Conservation (phyloP, 305 asterid genomes). For the Fraxinus albicans region DNA sequence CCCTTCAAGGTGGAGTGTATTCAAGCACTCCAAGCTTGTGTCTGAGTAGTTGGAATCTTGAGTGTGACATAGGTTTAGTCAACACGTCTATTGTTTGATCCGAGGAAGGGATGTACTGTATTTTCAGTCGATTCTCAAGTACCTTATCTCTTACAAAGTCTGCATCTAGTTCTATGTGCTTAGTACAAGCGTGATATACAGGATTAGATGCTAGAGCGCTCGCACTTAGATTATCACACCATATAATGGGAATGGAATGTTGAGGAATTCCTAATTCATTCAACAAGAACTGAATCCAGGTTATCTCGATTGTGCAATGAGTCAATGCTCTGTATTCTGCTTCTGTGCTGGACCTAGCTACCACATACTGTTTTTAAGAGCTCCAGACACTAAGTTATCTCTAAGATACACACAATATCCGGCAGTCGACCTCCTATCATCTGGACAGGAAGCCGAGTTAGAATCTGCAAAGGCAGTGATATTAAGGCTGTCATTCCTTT, state of each 20-base stretch:
- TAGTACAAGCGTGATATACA: not conserved
- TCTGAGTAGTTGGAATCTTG: no score
- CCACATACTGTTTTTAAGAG: not conserved
- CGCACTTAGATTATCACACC: not conserved
- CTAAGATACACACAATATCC: not conserved
- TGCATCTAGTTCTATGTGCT: not conserved
- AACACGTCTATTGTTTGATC: no score
- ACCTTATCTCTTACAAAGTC: not conserved
- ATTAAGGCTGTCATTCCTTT: not conserved
- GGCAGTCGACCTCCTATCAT: not conserved
- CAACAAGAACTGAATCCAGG: not conserved
- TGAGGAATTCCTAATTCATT: not conserved
- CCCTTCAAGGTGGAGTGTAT: no score
- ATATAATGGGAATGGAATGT: not conserved
- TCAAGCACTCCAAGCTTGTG: no score
- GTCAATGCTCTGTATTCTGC: not conserved
- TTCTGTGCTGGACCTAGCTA: not conserved
- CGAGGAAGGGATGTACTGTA: no score
- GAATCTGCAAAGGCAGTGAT: not conserved
- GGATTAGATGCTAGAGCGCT: not conserved
- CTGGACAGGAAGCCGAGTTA: not conserved
- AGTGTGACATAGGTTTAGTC: no score
- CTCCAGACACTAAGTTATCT: not conserved
- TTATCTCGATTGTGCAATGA: not conserved
- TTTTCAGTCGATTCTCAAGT: no score